phyloP scores from a whole-genome alignment of 129 eudicot genomes.

The Artemisia argyi region DNA sequence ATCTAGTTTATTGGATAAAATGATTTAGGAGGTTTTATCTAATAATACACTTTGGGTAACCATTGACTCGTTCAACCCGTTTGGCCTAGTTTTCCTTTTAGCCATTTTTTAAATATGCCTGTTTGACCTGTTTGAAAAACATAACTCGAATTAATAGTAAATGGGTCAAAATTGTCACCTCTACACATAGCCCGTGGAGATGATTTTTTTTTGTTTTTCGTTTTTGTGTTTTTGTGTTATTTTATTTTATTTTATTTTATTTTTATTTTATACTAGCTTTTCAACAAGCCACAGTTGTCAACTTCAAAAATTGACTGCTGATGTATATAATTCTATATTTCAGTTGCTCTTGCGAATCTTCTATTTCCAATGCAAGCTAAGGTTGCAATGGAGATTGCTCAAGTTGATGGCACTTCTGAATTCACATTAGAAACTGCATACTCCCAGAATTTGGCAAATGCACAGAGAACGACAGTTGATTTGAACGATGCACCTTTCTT shows the following conservation, averaged over 20 bases:
- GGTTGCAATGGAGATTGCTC: constrained; percentile 98
- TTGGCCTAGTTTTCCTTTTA: neutral
- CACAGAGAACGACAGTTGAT: constrained; percentile 74
- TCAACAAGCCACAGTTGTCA: neutral
- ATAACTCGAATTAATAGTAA: neutral
- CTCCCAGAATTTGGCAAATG: constrained; percentile 47
- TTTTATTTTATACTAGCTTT: neutral
- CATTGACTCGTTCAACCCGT: neutral
- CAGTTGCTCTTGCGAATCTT: constrained; percentile 82
- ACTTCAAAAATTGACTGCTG: neutral
- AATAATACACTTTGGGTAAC: too few species aligned
- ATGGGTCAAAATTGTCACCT: neutral
- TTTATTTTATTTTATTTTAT: too few species aligned
- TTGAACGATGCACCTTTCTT: constrained; percentile 88
- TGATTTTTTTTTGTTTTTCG: too few species aligned
- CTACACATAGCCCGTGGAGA: too few species aligned
- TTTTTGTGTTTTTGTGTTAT: too few species aligned
- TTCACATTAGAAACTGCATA: constrained; percentile 46
- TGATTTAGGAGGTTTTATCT: neutral
- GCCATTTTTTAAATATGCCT: neutral
- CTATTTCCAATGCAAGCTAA: constrained; percentile 93
- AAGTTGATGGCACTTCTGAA: constrained; percentile 86
- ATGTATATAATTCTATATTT: constrained; percentile 1
- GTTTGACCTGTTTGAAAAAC: neutral
- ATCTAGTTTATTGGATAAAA: neutral